Evolutionary conservation across 768 basidiomycete species (phyloP).

Genomic region (Kwoniella heveanensis): DNA sequence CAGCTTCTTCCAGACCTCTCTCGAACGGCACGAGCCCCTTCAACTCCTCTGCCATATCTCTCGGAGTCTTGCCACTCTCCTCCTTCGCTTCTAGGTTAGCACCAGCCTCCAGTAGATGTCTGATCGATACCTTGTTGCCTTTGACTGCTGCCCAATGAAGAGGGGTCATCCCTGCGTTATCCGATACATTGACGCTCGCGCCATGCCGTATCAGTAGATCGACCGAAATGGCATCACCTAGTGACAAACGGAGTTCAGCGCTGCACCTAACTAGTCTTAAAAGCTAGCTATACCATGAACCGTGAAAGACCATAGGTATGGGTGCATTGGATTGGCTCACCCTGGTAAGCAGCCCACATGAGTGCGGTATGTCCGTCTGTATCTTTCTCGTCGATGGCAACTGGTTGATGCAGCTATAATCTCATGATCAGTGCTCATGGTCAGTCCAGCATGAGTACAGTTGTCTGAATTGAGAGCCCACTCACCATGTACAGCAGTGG

Average conservation of each 20-base stretch:
- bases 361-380: conserved; percentile 88
- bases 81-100: conserved; percentile 80
- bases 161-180: conserved; percentile 80
- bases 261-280: too few relatives aligned
- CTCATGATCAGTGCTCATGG: too few relatives aligned
- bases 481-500: conserved; percentile 65
- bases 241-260: background rate
- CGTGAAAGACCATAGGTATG: background rate
- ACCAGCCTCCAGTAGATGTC: conserved; percentile 80
- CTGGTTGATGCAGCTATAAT: conserved; percentile 89
- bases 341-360: conserved; percentile 99
- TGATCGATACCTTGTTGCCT: conserved; percentile 85
- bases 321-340: conserved; percentile 22
- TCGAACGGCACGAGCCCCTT: conserved; percentile 90
- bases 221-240: conserved; percentile 85
- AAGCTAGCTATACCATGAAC: too few relatives aligned
- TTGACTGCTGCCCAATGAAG: conserved; percentile 97
- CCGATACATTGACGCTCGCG: conserved; percentile 73
- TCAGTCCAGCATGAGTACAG: too few relatives aligned
- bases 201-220: conserved; percentile 86
- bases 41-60: conserved; percentile 92
- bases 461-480: background rate
- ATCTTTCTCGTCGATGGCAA: conserved; percentile 87
- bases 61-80: conserved; percentile 77
- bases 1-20: conserved; percentile 83